Base-by-base conservation (phyloP, 2,329 filamentous ascomycete genomes). In the Aspergillus sp. region DNA sequence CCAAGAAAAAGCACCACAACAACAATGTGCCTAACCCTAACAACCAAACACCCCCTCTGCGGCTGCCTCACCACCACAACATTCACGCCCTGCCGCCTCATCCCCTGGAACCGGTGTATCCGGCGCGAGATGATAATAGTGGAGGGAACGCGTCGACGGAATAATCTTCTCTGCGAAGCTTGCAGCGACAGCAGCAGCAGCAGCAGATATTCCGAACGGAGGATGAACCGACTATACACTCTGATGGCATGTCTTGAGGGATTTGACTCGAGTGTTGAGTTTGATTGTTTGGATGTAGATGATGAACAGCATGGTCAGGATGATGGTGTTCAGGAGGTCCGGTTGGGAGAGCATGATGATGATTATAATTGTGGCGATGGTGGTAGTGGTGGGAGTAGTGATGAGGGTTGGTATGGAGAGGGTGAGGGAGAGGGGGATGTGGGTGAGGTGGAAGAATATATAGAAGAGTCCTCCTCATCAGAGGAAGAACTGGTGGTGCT, bases 1-100 rank as follows among this genome's bases (percentile, higher is more conserved):
- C 4, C 21, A 21, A 21, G 19, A 21, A 21, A 21, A 21, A 21
- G 19, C 3, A 21, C 19, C 19, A 2, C 19, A 21, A 21, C 19
- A 21, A 21, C 19, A 21, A 66, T 72, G 70, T 70, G 69, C 51
- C n/a, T 65, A 13, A 59, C 54, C 39, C 64, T 57, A 54, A 59
- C 51, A 25, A 32, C 55, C 38, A 69, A 64, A 17, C 68, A 65
- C 44, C 62, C 60, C 11, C 36, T 66, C 17, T 73, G 70, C 44
- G 68, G 67, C 30, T 71, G 66, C 58, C 70, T 68, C 4, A 30
- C n/a, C 15, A 30, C 25, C 15, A 50, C 27, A 17, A 17, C 15
- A 6, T 32, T 30, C 47, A 30, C 47, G 0, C 10, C n/a, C 2
- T 50, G 47, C 15, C 47, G 47, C 1, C 23, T 30, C n/a, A 10